A percentile compares a stretch with the other conserved stretches of the same genome.
Evolutionary conservation across 352 stramenopile genomes (phyloP).

Genomic region (Globisporangium cystogenes): DNA sequence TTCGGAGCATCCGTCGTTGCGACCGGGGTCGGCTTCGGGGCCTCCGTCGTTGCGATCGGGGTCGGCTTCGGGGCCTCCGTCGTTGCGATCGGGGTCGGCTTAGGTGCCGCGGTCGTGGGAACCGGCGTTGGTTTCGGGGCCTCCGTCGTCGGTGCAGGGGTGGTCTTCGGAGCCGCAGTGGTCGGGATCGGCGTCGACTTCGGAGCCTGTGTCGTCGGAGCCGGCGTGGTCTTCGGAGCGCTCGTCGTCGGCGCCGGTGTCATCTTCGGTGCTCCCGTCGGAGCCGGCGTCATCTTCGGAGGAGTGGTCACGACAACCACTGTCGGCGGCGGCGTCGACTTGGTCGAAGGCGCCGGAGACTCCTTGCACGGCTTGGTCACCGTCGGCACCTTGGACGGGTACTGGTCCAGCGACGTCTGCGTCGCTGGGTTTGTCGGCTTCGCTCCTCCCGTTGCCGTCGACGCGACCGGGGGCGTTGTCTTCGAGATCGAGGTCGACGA

Average conservation of each 20-base stretch:
- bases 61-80: constrained; percentile 3
- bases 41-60: background rate
- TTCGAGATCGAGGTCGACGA: constrained; percentile 12
- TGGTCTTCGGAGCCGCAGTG: background rate
- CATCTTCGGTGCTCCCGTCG: constrained; percentile 1
- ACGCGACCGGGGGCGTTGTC: constrained; percentile 1
- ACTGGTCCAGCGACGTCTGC: constrained; percentile 9
- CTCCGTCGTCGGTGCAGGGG: constrained; percentile 2
- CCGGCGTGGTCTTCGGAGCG: constrained; percentile 3
- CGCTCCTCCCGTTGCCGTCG: background rate
- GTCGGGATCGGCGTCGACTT: constrained; percentile 8
- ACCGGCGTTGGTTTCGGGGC: constrained; percentile 1
- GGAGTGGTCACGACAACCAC: background rate
- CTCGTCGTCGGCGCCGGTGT: constrained; percentile 7
- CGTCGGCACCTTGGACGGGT: constrained; percentile 11
- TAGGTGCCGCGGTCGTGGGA: constrained; percentile 1
- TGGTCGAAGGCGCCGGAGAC: constrained; percentile 1
- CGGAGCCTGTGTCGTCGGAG: background rate
- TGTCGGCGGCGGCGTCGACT: constrained; percentile 1
- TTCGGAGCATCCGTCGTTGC: constrained; percentile 1
- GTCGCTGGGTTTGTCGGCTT: constrained; percentile 8
- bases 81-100: background rate
- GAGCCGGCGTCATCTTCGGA: constrained; percentile 3
- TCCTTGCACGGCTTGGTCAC: constrained; percentile 12
- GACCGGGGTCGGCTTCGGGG: constrained; percentile 3